Percentiles rank a stretch among this genome's conserved stretches.
Conservation (phyloP, 495 filamentous ascomycete genomes). For the Aspergillus asperescens region DNA sequence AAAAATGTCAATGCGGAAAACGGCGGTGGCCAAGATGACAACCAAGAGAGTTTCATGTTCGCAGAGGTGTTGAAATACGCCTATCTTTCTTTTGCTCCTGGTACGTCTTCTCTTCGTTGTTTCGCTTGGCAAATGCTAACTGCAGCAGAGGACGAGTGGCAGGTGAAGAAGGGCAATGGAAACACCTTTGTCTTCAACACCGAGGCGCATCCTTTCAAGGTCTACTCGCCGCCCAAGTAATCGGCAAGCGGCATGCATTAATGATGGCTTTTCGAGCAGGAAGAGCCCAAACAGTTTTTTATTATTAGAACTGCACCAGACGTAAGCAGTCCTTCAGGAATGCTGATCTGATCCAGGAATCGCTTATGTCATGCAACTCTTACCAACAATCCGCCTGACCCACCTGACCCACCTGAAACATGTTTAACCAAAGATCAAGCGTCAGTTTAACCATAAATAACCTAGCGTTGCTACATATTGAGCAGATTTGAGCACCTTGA, state of each 20-base stretch:
- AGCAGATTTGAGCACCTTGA: constrained; percentile 18
- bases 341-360: too few relatives aligned
- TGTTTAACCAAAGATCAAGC: too few relatives aligned
- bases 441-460: neutral
- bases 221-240: constrained; percentile 21
- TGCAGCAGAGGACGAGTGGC: constrained; percentile 55
- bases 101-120: constrained; percentile 1
- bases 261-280: too few relatives aligned
- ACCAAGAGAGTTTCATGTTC: constrained; percentile 87
- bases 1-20: constrained; percentile 56
- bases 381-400: too few relatives aligned
- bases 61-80: constrained; percentile 87
- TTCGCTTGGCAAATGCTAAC: neutral
- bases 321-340: too few relatives aligned
- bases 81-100: constrained; percentile 51
- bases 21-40: constrained; percentile 60
- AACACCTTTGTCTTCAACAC: constrained; percentile 79
- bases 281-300: too few relatives aligned
- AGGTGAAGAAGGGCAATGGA: constrained; percentile 52
- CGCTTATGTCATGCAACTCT: too few relatives aligned
- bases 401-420: too few relatives aligned
- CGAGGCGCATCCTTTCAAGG: constrained; percentile 72
- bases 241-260: neutral
- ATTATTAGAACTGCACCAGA: too few relatives aligned
- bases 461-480: constrained; percentile 7